These are phyloP conservation scores for Rhizoclosmatium globosum DNA, from an alignment of 192 early-diverging fungal species.

Conservation along the genomic window DNA sequence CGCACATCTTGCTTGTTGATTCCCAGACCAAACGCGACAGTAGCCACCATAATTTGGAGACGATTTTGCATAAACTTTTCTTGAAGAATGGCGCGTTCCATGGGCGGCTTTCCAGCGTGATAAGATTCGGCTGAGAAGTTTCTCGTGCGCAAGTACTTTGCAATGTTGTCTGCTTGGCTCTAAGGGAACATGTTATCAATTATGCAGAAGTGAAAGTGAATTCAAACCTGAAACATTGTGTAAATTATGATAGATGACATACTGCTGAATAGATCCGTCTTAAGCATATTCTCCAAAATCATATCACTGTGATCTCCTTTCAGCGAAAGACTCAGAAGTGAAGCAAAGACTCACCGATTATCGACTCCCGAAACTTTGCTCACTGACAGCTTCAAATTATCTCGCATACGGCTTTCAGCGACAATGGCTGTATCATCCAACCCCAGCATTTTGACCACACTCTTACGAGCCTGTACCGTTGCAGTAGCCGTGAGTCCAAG, in stretches of 20 bases:
- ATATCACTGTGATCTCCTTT: constrained; percentile 50
- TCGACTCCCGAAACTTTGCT: constrained; percentile 49
- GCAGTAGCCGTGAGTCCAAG: constrained; percentile 81
- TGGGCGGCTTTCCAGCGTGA: constrained; percentile 73
- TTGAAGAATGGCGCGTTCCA: constrained; percentile 72
- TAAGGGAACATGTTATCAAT: constrained; percentile 46
- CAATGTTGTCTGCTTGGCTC: constrained; percentile 72
- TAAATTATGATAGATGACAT: constrained; percentile 77
- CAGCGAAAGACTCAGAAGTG: background rate
- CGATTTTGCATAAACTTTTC: constrained; percentile 66
- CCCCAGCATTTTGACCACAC: constrained; percentile 67
- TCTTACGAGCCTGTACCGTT: constrained; percentile 59
- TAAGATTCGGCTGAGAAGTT: constrained; percentile 77
- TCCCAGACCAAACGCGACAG: constrained; percentile 95
- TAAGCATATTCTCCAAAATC: constrained; percentile 62
- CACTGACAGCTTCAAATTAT: constrained; percentile 70
- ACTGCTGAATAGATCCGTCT: constrained; percentile 54
- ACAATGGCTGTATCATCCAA: constrained; percentile 65
- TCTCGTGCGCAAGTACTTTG: constrained; percentile 70
- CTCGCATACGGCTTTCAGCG: constrained; percentile 57
- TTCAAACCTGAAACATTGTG: constrained; percentile 57
- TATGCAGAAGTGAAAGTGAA: background rate
- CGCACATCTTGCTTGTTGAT: constrained; percentile 92
- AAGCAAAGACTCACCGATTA: constrained; percentile 5
- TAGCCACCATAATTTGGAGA: constrained; percentile 83